These are phyloP conservation scores for Citrus glauca DNA, from an alignment of 345 rosid genomes.

Conservation along the genomic window DNA sequence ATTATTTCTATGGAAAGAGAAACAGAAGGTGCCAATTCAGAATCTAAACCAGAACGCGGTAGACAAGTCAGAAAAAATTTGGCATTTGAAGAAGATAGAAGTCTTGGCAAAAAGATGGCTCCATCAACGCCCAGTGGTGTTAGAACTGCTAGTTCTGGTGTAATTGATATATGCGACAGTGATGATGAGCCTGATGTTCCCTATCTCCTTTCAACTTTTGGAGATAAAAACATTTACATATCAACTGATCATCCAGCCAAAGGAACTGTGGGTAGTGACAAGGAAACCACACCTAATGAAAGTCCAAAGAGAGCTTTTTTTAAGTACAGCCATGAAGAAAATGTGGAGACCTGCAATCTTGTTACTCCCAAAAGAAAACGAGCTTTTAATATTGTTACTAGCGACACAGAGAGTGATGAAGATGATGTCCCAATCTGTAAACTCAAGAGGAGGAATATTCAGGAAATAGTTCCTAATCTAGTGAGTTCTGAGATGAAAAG, in stretches of 20 bases:
- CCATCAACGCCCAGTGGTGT: slow-evolving; percentile 42
- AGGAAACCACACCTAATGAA: slow-evolving; percentile 9
- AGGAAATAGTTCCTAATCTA: slow-evolving; percentile 8
- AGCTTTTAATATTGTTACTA: slow-evolving; percentile 42
- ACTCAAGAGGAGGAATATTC: slow-evolving; percentile 34
- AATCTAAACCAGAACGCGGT: slow-evolving; percentile 10
- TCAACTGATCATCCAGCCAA: slow-evolving; percentile 5
- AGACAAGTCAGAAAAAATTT: slow-evolving; percentile 37
- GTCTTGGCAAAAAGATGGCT: slow-evolving; percentile 30
- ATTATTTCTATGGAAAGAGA: slow-evolving; percentile 12
- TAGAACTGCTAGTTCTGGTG: slow-evolving; percentile 10
- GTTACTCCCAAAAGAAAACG: slow-evolving; percentile 49
- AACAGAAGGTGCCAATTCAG: neutral
- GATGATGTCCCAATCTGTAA: slow-evolving; percentile 45
- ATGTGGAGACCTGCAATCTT: slow-evolving; percentile 20
- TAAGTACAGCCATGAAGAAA: slow-evolving; percentile 28
- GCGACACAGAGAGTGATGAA: slow-evolving; percentile 51
- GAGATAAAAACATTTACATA: slow-evolving; percentile 1
- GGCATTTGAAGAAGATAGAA: slow-evolving; percentile 39
- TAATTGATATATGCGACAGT: slow-evolving; percentile 46
- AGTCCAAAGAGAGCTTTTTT: neutral
- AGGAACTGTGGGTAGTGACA: slow-evolving; percentile 14
- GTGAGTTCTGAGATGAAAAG: slow-evolving; percentile 12
- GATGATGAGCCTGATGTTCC: slow-evolving; percentile 38
- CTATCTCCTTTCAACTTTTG: neutral